Evolutionary conservation across 331 rosid species (phyloP), one percentile per base, ranked within the genome.

Genomic region (Quercus lobata): DNA sequence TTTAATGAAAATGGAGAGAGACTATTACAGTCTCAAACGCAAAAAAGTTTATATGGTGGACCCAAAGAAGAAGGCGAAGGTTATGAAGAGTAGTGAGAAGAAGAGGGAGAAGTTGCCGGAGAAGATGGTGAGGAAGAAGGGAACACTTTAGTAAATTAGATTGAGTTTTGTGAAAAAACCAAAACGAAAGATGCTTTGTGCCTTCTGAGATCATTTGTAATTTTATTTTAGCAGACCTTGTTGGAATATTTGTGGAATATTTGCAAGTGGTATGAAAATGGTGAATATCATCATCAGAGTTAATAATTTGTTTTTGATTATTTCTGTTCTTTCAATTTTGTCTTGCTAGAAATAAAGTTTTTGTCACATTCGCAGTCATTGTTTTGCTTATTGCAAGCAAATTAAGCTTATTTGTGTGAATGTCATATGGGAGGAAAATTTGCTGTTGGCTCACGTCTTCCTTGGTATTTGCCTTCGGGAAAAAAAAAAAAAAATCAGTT

Each of bases 71-170:
- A 90, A 79, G 83, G 86, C 77, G 2, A 89, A 74, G 95, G 89
- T 30, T 77, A 87, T 69, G 79, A 90, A 88, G 90, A 82, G 46
- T 49, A 80, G 46, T 49, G 86, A 78, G 72, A 90, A 91, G 87
- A 90, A 92, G 85, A 80, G 97, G 83, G 97, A 93, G 86, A 93
- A 98, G 14, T 84, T 95, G 82, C 96, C 93, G 0, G 99, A 95
- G 90, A 95, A 91, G 85, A 95, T 87, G 97, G 97, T 91, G 3
- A 90, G 96, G 90, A 95, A 95, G 90, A 93, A 93, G 85, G 88
- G 93, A 10, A 89, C 88, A 53, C 79, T 95, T 65, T 82, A 91
- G 79, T 88, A 93, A 84, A 93, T 93, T 80, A 88, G 99, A 9
- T 49, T 93, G 84, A 95, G 96, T 85, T 93, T 87, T 30, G 99